Evolutionary conservation across 2,329 filamentous ascomycete genomes (phyloP), one percentile per base, ranked within the genome.

Genomic region (Colletotrichum sansevieriae): DNA sequence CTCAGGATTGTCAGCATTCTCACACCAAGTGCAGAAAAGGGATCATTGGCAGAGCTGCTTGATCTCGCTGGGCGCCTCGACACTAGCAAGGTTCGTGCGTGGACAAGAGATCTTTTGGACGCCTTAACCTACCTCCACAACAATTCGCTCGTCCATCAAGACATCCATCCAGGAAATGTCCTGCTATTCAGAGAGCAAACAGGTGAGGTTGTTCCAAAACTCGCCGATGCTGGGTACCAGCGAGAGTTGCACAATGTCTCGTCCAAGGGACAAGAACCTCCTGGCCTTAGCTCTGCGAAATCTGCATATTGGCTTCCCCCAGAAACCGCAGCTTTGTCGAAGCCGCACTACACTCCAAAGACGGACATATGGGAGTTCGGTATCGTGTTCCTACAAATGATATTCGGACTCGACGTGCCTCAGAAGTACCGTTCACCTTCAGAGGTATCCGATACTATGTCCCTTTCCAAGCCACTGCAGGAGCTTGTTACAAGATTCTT

Each of bases 351-450:
- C 80, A 90, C 87, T 1, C 87, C 87, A 74, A 97, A 97, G 78
- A 93, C 94, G 0, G 96, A 98, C 77, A 88, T 98, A 9, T 99
- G 96, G 96, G 93, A 98, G 72, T 90, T 99, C 74, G 96, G 96
- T 4, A 89, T 98, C 35, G 88, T 98, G 5, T 92, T 98, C 73
- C 80, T 97, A 44, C 95, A 99, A 77, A 98, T 98, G 94, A 87
- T 96, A 3, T 95, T 98, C 77, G 96, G 96, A 2, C 84, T 94
- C 39, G 89, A 94, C 72, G 88, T 94, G 7, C 84, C 92, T 18
- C 86, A 91, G 68, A 92, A 90, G 67, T 95, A 96, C 78, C 90
- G 90, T 15, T 97, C 94, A 0, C 95, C 95, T 1, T 88, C 87
- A 65, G 88, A 89, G 47, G 80, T 97, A 59, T 90, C 93, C 76